Base-by-base conservation (phyloP, 208 protist genomes). In the Leishmania braziliensis region DNA sequence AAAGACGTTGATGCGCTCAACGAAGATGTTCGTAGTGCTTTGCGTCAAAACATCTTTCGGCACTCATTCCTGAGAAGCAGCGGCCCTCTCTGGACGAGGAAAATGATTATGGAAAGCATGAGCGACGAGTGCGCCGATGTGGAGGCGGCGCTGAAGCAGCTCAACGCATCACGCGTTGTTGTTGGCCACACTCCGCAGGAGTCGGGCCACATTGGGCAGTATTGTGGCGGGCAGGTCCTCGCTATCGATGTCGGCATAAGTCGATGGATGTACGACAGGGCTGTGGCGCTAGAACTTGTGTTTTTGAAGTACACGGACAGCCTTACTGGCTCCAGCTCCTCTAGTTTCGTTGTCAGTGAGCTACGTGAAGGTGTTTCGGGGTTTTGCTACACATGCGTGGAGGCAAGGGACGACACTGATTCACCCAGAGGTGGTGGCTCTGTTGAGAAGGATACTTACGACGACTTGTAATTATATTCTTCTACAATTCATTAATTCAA, bases 111-210 rank as follows among this genome's bases (percentile, higher is more conserved):
- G 46, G 85, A 90, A 29, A 92, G 91, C 10, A 88, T 88, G 80
- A 84, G 78, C 36, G 86, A 78, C 53, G 69, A 87, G n/a, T 97
- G 93, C 63, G 63, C 80, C 1, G 78, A 85, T 50, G 82, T 94
- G 16, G 26, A 81, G 65, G 79, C 79, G 33, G 83, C 86, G 4
- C 82, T 93, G 18, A 43, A 75, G 20, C 73, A 75, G 26, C 79
- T 91, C 50, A 83, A 89, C 73, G 89, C 75, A 10, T 65, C 89
- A 39, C 73, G 84, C 53, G 90, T 97, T 70, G 90, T 97, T 65
- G 91, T 97, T 29, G 93, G 93, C 33, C 93, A 97, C 66, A 97
- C 93, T 29, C 88, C 91, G 5, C 85, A 94, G 76, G 72, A 76
- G 0, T 86, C 81, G 16, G 92, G 93, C 0, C 84, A 88, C 62